Percentiles rank a stretch among this genome's conserved stretches.
Evolutionary conservation across 495 filamentous ascomycete genomes (phyloP).

Genomic region (Aspergillus sclerotiicarbonarius): DNA sequence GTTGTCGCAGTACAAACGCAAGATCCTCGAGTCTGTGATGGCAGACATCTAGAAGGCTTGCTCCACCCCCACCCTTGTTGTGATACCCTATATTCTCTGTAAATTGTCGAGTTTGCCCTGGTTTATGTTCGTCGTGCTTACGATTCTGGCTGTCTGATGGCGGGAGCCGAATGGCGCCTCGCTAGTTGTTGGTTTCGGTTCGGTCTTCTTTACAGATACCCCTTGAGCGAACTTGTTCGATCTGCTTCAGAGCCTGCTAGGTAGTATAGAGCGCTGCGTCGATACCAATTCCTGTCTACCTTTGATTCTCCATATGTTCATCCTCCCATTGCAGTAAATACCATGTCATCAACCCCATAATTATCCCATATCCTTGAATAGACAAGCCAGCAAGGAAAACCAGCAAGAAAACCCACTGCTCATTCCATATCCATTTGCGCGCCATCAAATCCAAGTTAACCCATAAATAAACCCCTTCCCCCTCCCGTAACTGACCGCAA

Average conservation of each 20-base stretch:
- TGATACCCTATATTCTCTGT: neutral
- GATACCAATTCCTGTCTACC: neutral
- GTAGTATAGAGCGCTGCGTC: neutral
- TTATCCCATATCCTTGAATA: neutral
- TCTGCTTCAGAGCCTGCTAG: neutral
- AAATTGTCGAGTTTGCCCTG: constrained; percentile 3
- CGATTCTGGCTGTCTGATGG: constrained; percentile 10
- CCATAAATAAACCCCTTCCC: too few species aligned
- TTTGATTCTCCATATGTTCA: neutral
- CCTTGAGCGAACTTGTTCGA: constrained; percentile 18
- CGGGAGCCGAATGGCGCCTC: neutral
- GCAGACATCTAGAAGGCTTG: constrained; percentile 36
- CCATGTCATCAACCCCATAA: neutral
- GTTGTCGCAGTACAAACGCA: constrained; percentile 50
- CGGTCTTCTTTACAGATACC: constrained; percentile 23
- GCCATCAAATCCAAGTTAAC: too few species aligned
- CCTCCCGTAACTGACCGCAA: too few species aligned
- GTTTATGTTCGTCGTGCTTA: constrained; percentile 18
- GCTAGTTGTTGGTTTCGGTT: constrained; percentile 7
- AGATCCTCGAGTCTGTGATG: constrained; percentile 58
- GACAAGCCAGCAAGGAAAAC: neutral
- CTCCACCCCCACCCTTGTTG: neutral
- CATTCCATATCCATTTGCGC: too few species aligned
- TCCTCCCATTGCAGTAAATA: neutral
- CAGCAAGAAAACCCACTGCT: neutral